phyloP scores from a whole-genome alignment of 805 yeast genomes.

The Peterozyma toletana region DNA sequence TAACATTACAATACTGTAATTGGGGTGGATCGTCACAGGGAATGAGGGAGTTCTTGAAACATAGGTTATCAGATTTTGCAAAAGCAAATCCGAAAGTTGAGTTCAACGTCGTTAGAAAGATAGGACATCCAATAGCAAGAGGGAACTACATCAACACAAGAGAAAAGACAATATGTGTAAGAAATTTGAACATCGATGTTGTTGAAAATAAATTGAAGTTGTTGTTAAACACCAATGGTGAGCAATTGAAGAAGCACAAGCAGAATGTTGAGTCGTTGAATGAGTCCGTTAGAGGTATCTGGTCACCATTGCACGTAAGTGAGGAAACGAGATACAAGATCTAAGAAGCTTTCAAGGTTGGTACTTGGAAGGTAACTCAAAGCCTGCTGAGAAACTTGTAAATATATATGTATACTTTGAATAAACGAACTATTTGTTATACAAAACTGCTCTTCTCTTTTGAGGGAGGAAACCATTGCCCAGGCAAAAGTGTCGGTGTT shows the following conservation, averaged over 20 bases:
- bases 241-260: conserved; percentile 48
- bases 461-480: no score
- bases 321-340: conserved; percentile 40
- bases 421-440: no score
- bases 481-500: no score
- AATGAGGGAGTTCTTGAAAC: conserved; percentile 56
- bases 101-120: conserved; percentile 58
- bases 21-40: conserved; percentile 95
- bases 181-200: conserved; percentile 57
- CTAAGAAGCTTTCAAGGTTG: conserved; percentile 14
- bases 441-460: no score
- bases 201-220: conserved; percentile 60
- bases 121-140: conserved; percentile 77
- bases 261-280: conserved; percentile 78
- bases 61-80: conserved; percentile 50
- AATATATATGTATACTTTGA: no score
- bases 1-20: conserved; percentile 80
- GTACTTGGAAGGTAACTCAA: no score
- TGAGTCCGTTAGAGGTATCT: conserved; percentile 85
- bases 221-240: conserved; percentile 65
- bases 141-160: conserved; percentile 47
- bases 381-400: no score
- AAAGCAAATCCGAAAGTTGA: conserved; percentile 55
- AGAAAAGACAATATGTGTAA: conserved; percentile 63
- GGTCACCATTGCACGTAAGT: conserved; percentile 91